These are phyloP conservation scores for Cladosporium austrohemisphaericum DNA, from an alignment of 2,329 filamentous ascomycete genomes.

Conservation along the genomic window DNA sequence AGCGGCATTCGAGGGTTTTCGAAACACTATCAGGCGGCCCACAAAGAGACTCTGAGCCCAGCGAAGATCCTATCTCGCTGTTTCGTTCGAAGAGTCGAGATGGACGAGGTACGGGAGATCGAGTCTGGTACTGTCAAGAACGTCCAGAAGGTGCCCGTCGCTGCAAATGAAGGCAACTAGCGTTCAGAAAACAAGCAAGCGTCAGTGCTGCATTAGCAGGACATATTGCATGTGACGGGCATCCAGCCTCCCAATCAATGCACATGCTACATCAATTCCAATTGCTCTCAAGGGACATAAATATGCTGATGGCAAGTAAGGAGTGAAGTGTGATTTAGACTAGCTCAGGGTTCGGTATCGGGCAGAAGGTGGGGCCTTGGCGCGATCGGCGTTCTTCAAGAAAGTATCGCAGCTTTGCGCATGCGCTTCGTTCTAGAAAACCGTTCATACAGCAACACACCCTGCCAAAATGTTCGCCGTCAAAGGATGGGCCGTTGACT, in stretches of 20 bases:
- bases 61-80: neutral
- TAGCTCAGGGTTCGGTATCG: no score
- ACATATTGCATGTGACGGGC: no score
- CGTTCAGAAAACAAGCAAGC: no score
- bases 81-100: neutral
- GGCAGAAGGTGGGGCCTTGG: no score
- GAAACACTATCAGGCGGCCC: neutral
- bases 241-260: no score
- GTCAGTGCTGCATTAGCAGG: no score
- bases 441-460: neutral
- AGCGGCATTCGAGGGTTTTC: neutral
- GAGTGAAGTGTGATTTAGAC: no score
- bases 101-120: neutral
- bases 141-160: neutral
- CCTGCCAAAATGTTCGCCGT: slow-evolving; percentile 74
- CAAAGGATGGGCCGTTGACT: slow-evolving; percentile 82
- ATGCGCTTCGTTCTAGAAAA: neutral
- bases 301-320: no score
- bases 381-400: slow-evolving; percentile 9
- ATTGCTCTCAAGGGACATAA: no score
- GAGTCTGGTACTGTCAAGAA: neutral
- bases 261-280: no score
- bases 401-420: slow-evolving; percentile 13
- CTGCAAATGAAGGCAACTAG: neutral
- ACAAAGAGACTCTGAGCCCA: neutral